Percentiles rank a stretch among this genome's conserved stretches.
phyloP scores from a whole-genome alignment of 257 asterid genomes.

The Coffea canephora region DNA sequence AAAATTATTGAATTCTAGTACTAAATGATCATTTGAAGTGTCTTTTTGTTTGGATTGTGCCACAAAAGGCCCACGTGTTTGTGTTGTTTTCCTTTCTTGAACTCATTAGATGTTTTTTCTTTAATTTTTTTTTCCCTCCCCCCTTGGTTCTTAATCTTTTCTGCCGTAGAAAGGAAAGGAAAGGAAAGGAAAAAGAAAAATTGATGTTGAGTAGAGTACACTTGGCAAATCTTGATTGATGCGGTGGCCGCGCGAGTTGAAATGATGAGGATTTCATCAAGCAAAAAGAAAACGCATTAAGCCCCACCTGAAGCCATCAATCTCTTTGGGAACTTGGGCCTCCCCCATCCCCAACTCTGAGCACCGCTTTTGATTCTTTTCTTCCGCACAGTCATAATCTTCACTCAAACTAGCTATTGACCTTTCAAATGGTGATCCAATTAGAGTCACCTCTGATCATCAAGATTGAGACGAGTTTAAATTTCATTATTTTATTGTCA shows the following conservation, averaged over 20 bases:
- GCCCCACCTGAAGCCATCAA: conserved; percentile 40
- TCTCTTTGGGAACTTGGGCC: conserved; percentile 90
- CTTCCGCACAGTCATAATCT: conserved; percentile 31
- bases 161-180: neutral
- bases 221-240: conserved; percentile 37
- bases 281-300: conserved; percentile 20
- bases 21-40: conserved; percentile 9
- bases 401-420: conserved; percentile 7
- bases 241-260: conserved; percentile 47
- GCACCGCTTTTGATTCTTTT: conserved; percentile 41
- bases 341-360: conserved; percentile 12
- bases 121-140: neutral
- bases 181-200: neutral
- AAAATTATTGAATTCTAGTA: conserved; percentile 17
- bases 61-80: conserved; percentile 29
- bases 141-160: neutral
- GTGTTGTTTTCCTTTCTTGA: neutral
- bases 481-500: neutral
- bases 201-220: conserved; percentile 19
- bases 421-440: neutral
- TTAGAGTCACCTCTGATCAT: no score
- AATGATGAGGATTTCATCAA: conserved; percentile 42
- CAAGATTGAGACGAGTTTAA: no score
- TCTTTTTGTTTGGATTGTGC: conserved; percentile 19
- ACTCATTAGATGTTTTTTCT: neutral